Evolutionary conservation across 192 early-diverging fungal species (phyloP).

Genomic region (Spinellus fusiger): DNA sequence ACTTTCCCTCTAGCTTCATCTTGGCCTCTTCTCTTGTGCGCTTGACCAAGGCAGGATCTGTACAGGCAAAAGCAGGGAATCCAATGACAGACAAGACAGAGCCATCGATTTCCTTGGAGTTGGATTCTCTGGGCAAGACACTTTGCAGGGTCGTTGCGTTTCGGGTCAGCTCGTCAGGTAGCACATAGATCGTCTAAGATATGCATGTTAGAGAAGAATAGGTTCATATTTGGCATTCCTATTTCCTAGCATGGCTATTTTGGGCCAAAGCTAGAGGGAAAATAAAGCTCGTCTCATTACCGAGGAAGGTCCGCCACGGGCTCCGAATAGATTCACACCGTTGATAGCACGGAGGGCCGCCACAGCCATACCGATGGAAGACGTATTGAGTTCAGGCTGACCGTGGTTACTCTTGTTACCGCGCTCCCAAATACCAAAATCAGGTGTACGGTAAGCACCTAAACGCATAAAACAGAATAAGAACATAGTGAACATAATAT

Average conservation of each 20-base stretch:
- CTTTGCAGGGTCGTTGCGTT: constrained; percentile 75
- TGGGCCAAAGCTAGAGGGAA: neutral
- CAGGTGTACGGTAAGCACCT: constrained; percentile 71
- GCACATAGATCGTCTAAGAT: constrained; percentile 72
- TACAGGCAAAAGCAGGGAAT: constrained; percentile 84
- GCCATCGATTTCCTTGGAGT: constrained; percentile 82
- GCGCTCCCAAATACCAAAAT: constrained; percentile 87
- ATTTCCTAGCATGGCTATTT: neutral
- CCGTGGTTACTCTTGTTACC: constrained; percentile 88
- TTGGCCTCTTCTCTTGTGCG: constrained; percentile 68
- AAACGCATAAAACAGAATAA: constrained; percentile 9
- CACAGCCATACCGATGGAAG: constrained; percentile 83
- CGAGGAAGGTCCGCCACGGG: constrained; percentile 67
- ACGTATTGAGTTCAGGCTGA: constrained; percentile 79
- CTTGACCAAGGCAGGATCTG: constrained; percentile 56
- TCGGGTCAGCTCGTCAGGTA: constrained; percentile 81
- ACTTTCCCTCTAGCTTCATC: constrained; percentile 73
- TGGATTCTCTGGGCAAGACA: constrained; percentile 77
- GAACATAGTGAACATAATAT: neutral
- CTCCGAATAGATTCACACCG: constrained; percentile 79
- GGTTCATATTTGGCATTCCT: neutral
- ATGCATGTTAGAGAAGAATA: no score
- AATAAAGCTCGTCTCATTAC: constrained; percentile 33
- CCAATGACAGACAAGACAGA: constrained; percentile 79
- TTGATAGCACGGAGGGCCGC: constrained; percentile 82